These are phyloP conservation scores for Lycium barbarum DNA, from an alignment of 257 asterid genomes.

Conservation along the genomic window DNA sequence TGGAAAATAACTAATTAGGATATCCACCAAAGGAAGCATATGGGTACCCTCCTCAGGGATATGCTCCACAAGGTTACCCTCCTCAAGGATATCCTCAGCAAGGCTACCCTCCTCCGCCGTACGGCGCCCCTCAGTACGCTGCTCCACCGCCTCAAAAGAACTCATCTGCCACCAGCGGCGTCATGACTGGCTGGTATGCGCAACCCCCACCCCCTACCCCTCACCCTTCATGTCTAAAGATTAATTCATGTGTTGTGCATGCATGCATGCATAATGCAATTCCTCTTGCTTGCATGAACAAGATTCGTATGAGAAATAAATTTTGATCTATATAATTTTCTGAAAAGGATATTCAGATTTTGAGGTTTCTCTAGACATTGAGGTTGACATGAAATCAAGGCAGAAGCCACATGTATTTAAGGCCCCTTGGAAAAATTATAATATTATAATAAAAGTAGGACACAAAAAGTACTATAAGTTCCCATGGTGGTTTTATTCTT, in stretches of 20 bases:
- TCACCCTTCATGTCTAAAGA: not conserved
- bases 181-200: conserved; percentile 51
- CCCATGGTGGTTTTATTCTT: too few relatives aligned
- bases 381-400: too few relatives aligned
- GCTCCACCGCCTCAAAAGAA: conserved; percentile 52
- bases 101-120: conserved; percentile 58
- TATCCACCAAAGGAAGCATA: conserved; percentile 44
- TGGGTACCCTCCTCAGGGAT: conserved; percentile 32
- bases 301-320: too few relatives aligned
- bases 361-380: too few relatives aligned
- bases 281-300: too few relatives aligned
- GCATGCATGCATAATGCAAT: not conserved
- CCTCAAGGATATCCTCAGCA: conserved; percentile 44
- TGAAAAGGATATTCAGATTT: too few relatives aligned
- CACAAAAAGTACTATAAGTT: too few relatives aligned
- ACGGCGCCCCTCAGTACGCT: conserved; percentile 51
- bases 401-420: too few relatives aligned
- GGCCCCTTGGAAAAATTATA: too few relatives aligned
- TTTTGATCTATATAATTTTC: too few relatives aligned
- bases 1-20: conserved; percentile 33
- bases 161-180: conserved; percentile 31
- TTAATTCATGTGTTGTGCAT: not conserved
- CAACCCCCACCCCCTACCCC: not conserved
- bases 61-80: conserved; percentile 46
- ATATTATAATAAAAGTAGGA: too few relatives aligned